phyloP scores from a whole-genome alignment of 2,329 filamentous ascomycete species.

The Hansfordia pulvinata region DNA sequence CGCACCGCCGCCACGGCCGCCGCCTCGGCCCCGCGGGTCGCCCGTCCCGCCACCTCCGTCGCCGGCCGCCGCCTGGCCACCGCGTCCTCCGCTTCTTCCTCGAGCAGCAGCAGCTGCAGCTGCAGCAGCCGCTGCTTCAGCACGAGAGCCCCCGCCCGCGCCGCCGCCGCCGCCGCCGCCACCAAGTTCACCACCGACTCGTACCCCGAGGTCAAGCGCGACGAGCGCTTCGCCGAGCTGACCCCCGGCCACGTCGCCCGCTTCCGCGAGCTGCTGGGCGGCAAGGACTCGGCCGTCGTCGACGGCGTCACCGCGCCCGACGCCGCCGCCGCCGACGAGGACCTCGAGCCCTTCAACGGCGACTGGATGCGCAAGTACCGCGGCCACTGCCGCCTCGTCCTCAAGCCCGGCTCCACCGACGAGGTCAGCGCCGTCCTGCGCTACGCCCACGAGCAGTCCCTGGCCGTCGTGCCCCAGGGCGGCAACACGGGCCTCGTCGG shows the following conservation, averaged over 20 bases:
- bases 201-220: slow-evolving; percentile 71
- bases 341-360: slow-evolving; percentile 84
- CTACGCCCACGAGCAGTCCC: slow-evolving; percentile 87
- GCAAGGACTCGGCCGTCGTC: slow-evolving; percentile 65
- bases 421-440: slow-evolving; percentile 83
- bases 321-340: slow-evolving; percentile 47
- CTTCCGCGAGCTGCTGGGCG: slow-evolving; percentile 75
- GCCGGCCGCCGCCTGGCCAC: too few relatives aligned
- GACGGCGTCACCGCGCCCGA: slow-evolving; percentile 67
- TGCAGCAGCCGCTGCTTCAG: slow-evolving; percentile 10
- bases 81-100: too few relatives aligned
- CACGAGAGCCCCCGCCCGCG: slow-evolving; percentile 13
- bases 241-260: slow-evolving; percentile 66
- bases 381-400: slow-evolving; percentile 73
- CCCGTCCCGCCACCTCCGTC: neutral
- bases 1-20: neutral
- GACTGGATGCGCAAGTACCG: slow-evolving; percentile 99
- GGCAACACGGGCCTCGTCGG: slow-evolving; percentile 95
- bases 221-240: slow-evolving; percentile 61
- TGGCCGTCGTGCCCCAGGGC: slow-evolving; percentile 93
- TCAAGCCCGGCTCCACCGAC: slow-evolving; percentile 73
- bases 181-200: slow-evolving; percentile 75
- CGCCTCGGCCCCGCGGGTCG: neutral
- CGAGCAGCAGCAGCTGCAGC: neutral
- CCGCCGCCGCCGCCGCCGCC: slow-evolving; percentile 33